These are phyloP conservation scores for Marchantia paleacea DNA, from an alignment of 225 moss, liverwort and hornwort genomes.

Conservation along the genomic window DNA sequence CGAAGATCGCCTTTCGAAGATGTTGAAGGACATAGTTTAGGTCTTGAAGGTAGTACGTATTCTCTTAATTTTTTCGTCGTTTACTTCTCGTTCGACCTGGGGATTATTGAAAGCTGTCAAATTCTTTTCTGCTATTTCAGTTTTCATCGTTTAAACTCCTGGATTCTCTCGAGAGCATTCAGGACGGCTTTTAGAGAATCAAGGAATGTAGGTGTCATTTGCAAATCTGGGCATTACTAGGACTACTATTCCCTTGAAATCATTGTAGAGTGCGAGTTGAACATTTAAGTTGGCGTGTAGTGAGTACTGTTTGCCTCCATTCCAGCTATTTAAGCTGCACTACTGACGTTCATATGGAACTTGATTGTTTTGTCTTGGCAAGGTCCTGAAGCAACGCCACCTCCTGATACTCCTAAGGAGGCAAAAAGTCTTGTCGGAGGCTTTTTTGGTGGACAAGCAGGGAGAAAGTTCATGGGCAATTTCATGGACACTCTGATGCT, in stretches of 20 bases:
- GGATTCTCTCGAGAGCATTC: neutral
- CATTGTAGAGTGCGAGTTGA: too few species aligned
- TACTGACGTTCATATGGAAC: neutral
- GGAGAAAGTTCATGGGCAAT: constrained; percentile 88
- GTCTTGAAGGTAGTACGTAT: constrained; percentile 58
- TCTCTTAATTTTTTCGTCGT: neutral
- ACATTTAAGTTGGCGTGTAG: too few species aligned
- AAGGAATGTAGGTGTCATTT: too few species aligned
- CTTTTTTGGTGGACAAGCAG: constrained; percentile 54
- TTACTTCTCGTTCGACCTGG: neutral
- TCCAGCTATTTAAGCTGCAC: neutral
- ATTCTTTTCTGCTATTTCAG: neutral
- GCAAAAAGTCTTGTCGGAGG: constrained; percentile 42
- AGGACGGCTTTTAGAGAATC: too few species aligned
- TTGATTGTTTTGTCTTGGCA: neutral
- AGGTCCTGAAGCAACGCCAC: constrained; percentile 14
- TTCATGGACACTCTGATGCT: constrained; percentile 82
- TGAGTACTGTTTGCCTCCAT: neutral
- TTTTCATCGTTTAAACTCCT: neutral
- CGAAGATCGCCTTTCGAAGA: constrained; percentile 70
- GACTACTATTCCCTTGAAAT: too few species aligned
- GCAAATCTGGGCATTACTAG: too few species aligned
- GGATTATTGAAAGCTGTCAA: neutral
- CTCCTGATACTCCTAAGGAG: constrained; percentile 61
- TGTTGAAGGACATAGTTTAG: constrained; percentile 63